phyloP scores from a whole-genome alignment of 2,329 filamentous ascomycete species.

The Cercospora berteroae region DNA sequence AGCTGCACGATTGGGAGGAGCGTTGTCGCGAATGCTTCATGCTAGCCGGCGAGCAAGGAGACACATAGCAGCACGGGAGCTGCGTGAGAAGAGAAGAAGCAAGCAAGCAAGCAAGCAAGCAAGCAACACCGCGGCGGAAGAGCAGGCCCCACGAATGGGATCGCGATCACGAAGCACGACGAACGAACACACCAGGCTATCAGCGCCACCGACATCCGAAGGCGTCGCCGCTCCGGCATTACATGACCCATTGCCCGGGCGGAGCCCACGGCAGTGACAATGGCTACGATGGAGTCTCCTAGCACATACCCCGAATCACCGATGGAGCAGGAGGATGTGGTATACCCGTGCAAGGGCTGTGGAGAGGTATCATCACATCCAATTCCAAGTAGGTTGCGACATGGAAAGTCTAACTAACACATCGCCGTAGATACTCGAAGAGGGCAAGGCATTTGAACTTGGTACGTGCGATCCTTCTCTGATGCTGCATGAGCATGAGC shows the following conservation, averaged over 20 bases:
- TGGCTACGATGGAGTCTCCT: constrained; percentile 49
- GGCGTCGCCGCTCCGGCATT: neutral
- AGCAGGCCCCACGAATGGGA: neutral
- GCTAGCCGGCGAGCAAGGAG: neutral
- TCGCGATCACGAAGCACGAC: neutral
- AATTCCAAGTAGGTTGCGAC: neutral
- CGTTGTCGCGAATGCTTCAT: neutral
- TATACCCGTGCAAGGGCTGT: constrained; percentile 87
- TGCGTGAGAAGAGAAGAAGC: constrained; percentile 6
- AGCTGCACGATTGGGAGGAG: neutral
- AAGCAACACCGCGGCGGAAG: constrained; percentile 3
- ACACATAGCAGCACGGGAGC: constrained; percentile 3
- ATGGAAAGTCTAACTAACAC: constrained; percentile 16
- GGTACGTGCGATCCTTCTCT: constrained; percentile 54
- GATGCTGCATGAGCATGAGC: neutral
- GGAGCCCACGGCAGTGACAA: constrained; percentile 18
- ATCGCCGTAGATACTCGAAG: constrained; percentile 76
- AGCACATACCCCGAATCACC: constrained; percentile 63
- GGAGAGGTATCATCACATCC: constrained; percentile 64
- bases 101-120: constrained; percentile 2
- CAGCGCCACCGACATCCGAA: constrained; percentile 1
- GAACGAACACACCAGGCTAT: neutral
- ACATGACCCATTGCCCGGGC: constrained; percentile 4
- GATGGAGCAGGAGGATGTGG: constrained; percentile 74
- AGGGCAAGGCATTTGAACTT: constrained; percentile 97